Evolutionary conservation across 768 basidiomycete genomes (phyloP).

Genomic region (Russula dissimulans): DNA sequence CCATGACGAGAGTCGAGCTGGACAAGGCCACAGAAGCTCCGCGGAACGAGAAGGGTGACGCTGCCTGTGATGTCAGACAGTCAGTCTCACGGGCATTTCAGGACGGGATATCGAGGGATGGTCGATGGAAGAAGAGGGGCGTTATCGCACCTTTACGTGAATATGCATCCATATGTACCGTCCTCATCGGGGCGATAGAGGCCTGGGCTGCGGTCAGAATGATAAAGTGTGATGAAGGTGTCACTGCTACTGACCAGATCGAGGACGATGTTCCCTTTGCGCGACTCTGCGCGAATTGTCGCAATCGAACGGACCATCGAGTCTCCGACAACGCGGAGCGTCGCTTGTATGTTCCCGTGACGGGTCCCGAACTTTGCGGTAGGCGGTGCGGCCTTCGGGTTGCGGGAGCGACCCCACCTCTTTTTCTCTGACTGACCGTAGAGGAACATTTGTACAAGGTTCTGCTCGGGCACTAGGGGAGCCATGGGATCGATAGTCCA

Average conservation of each 20-base stretch:
- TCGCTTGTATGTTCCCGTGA: constrained; percentile 5
- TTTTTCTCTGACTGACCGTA: background rate
- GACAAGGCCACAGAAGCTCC: constrained; percentile 16
- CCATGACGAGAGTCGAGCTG: constrained; percentile 6
- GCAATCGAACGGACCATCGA: constrained; percentile 3
- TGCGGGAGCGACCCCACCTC: background rate
- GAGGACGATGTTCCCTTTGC: constrained; percentile 2
- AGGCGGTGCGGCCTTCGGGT: background rate
- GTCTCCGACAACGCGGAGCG: constrained; percentile 7
- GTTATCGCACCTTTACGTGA: background rate
- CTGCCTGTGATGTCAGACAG: background rate
- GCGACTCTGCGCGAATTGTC: constrained; percentile 7
- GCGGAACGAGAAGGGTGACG: constrained; percentile 14
- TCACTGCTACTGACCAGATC: constrained; percentile 8
- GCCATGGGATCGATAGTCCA: constrained; percentile 15
- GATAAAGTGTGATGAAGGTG: background rate
- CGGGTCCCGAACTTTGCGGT: constrained; percentile 9
- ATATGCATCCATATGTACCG: background rate
- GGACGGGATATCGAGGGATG: background rate
- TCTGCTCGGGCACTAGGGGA: background rate
- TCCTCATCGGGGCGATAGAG: constrained; percentile 7
- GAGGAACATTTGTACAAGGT: constrained; percentile 6
- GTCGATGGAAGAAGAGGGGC: background rate
- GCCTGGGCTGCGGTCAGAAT: constrained; percentile 1
- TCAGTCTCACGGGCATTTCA: background rate